phyloP scores from a whole-genome alignment of 1,139 yeast genomes.

The Taphrina confusa region DNA sequence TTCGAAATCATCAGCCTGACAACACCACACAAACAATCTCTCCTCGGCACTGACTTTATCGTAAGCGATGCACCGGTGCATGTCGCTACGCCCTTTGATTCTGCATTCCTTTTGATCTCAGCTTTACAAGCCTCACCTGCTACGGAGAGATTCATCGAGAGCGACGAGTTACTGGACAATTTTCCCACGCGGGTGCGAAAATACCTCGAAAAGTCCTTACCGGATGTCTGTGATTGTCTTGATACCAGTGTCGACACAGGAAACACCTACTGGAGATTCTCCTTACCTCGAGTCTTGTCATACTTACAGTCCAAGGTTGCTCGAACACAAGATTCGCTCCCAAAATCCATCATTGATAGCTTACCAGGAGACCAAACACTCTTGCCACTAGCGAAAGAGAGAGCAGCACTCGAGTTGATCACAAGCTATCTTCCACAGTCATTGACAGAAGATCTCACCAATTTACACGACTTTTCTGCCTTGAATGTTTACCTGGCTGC shows the following conservation, averaged over 20 bases:
- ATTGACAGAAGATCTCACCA: background rate
- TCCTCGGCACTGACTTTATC: constrained; percentile 1
- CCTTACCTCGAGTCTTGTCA: background rate
- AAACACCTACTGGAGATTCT: constrained; percentile 2
- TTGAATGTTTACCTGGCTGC: background rate
- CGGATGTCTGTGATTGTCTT: constrained; percentile 2
- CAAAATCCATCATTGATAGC: background rate
- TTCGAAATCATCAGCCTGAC: constrained; percentile 17
- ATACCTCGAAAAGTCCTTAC: background rate
- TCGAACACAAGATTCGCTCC: background rate
- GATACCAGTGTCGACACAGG: background rate
- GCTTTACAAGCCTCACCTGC: background rate
- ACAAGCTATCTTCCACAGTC: constrained; percentile 18
- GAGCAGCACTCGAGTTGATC: constrained; percentile 14
- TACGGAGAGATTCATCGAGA: constrained; percentile 9
- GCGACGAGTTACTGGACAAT: constrained; percentile 9
- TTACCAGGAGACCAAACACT: background rate
- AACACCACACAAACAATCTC: background rate
- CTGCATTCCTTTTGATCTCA: constrained; percentile 16
- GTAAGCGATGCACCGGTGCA: constrained; percentile 22
- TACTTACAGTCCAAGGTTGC: background rate
- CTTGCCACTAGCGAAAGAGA: background rate
- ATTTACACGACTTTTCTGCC: background rate
- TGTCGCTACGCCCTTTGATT: constrained; percentile 19
- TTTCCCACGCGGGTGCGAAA: background rate